Evolutionary conservation across 2,329 filamentous ascomycete genomes (phyloP), one percentile per base, ranked within the genome.

Genomic region (Diaporthe sp.): DNA sequence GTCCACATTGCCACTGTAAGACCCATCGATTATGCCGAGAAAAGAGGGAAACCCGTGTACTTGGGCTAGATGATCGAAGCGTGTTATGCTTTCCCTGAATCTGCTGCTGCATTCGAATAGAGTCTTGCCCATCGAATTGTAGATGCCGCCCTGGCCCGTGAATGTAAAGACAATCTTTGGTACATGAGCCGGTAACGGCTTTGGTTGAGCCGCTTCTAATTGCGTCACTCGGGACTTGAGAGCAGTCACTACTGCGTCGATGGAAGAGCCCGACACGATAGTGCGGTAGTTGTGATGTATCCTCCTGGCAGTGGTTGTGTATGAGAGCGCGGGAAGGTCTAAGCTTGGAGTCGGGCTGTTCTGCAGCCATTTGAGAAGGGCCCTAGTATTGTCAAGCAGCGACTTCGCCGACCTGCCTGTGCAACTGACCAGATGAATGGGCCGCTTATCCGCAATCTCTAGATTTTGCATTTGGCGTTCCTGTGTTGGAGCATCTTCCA

Each of bases 251-350:
- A 87, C 86, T 75, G 88, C 86, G 0, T 80, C 74, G 3, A 87
- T 74, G 69, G 83, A 83, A 6, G 82, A 80, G 0, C 85, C 87
- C 4, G 84, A 81, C 55, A 89, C 85, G 57, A 86, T 87, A 80
- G 90, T 85, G 31, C 90, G 87, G 83, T 87, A 89, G 78, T 87
- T 85, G 81, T 92, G 88, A 77, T 93, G 92, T 15, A 90, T 88
- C 53, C 89, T 88, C 25, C 92, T 88, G 15, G 93, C 93, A 4
- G 92, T 94, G 0, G 91, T 92, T 0, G 91, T 93, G 82, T 94
- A 94, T 0, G 92, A 89, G 2, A 94, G 82, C 75, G 90, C 85
- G 1, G 88, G 85, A 19, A 93, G 37, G 19, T 59, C 80, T 0
- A 88, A 87, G 1, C 86, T 8, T 89, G 61, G n/a, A 6, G 19